phyloP scores from a whole-genome alignment of 2,329 filamentous ascomycete species.

The Clarireedia homoeocarpa region DNA sequence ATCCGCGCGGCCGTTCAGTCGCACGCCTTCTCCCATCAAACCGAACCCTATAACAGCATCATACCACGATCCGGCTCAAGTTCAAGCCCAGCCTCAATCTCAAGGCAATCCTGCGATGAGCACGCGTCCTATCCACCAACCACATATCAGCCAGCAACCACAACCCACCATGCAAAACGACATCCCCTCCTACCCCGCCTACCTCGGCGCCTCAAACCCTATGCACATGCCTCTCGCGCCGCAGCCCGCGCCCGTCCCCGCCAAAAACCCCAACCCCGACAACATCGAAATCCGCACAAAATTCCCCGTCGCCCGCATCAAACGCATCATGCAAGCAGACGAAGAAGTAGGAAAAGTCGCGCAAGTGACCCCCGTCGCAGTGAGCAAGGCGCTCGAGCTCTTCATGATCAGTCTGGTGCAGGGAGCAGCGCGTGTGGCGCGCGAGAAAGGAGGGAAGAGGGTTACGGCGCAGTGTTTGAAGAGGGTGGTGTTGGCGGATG shows the following conservation, averaged over 20 bases:
- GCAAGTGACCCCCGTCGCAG: conserved; percentile 92
- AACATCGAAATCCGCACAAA: conserved; percentile 78
- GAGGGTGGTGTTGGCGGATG: conserved; percentile 77
- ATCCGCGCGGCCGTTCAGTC: not conserved
- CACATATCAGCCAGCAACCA: not conserved
- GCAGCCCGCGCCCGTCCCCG: conserved; percentile 24
- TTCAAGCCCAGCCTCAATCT: too few species aligned
- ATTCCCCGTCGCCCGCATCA: conserved; percentile 94
- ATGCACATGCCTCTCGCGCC: not conserved
- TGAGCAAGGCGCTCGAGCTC: conserved; percentile 88
- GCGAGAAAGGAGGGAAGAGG: conserved; percentile 75
- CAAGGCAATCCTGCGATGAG: not conserved
- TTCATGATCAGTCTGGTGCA: conserved; percentile 96
- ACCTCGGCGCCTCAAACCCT: not conserved
- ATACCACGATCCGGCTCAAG: not conserved
- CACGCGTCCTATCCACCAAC: conserved; percentile 1
- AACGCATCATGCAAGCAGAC: conserved; percentile 98
- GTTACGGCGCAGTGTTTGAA: conserved; percentile 90
- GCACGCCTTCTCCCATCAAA: not conserved
- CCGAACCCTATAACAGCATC: not conserved
- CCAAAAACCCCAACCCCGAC: conserved; percentile 37
- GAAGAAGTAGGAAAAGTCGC: conserved; percentile 98
- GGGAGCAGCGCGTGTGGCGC: conserved; percentile 79
- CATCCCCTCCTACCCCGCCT: not conserved
- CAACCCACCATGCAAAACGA: not conserved